These are phyloP conservation scores for Blumeriella jaapii DNA, from an alignment of 2,329 filamentous ascomycete genomes.

Conservation along the genomic window DNA sequence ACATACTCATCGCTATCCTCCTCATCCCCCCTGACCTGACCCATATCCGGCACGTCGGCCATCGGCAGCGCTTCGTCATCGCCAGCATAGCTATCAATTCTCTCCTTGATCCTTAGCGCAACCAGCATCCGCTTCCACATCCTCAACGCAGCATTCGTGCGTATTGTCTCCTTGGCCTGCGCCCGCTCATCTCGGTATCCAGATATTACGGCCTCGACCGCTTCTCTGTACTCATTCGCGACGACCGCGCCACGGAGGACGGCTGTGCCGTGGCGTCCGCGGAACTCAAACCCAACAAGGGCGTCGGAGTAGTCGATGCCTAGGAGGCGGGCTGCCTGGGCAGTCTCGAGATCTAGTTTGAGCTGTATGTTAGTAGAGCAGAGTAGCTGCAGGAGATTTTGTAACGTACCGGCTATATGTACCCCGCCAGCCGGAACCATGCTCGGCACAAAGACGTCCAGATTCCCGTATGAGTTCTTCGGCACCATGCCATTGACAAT, in stretches of 20 bases:
- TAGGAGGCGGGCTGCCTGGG: conserved; percentile 61
- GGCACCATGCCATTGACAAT: conserved; percentile 67
- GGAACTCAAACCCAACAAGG: conserved; percentile 82
- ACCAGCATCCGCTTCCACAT: conserved; percentile 70
- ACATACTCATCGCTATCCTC: conserved; percentile 15
- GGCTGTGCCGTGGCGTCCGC: conserved; percentile 74
- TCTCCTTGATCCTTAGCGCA: conserved; percentile 43
- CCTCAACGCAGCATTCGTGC: conserved; percentile 48
- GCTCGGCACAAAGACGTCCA: conserved; percentile 82
- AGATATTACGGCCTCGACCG: conserved; percentile 55
- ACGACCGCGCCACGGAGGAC: conserved; percentile 70
- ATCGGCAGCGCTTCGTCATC: conserved; percentile 30
- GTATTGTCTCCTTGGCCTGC: conserved; percentile 51
- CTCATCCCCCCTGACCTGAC: conserved; percentile 10
- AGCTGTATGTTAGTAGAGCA: conserved; percentile 25
- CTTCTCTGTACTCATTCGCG: conserved; percentile 58
- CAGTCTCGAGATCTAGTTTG: conserved; percentile 44
- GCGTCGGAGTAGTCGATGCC: conserved; percentile 82
- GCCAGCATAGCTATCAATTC: conserved; percentile 29
- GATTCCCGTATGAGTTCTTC: conserved; percentile 87
- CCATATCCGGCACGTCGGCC: neutral
- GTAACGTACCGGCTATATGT: conserved; percentile 49
- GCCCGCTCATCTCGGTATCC: conserved; percentile 56
- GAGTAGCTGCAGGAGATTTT: neutral
- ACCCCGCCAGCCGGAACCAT: conserved; percentile 80